phyloP scores from a whole-genome alignment of 1,284 basidiomycete species.

The Tylopilus sp. region DNA sequence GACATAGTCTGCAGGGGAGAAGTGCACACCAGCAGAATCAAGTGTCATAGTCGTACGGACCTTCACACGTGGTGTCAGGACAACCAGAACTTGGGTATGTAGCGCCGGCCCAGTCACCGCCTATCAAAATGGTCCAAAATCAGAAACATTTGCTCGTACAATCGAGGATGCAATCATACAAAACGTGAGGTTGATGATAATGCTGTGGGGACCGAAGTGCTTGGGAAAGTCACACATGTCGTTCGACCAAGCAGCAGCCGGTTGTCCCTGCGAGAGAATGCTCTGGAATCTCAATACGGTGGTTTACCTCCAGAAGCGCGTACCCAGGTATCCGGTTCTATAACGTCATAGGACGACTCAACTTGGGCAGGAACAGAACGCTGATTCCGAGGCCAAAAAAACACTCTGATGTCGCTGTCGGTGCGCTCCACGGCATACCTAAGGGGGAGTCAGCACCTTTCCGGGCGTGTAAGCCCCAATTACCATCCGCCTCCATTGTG shows the following conservation, averaged over 20 bases:
- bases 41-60: conserved; percentile 13
- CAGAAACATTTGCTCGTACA: background rate
- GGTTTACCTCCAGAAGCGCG: background rate
- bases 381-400: conserved; percentile 23
- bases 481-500: conserved; percentile 39
- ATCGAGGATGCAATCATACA: conserved; percentile 22
- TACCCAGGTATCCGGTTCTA: conserved; percentile 26
- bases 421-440: conserved; percentile 29
- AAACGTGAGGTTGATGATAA: conserved; percentile 40
- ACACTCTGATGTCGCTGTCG: conserved; percentile 16
- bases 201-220: conserved; percentile 35
- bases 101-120: conserved; percentile 42
- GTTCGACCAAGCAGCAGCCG: conserved; percentile 35
- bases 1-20: conserved; percentile 24
- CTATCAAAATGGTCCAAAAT: conserved; percentile 13
- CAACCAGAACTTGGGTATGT: conserved; percentile 33
- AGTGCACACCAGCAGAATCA: background rate
- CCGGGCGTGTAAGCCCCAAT: background rate
- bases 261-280: conserved; percentile 34
- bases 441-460: conserved; percentile 5
- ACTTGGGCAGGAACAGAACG: conserved; percentile 18
- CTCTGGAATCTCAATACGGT: background rate
- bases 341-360: background rate
- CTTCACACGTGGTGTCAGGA: conserved; percentile 28
- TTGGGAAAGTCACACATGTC: conserved; percentile 30